phyloP scores from a whole-genome alignment of 2,329 filamentous ascomycete species.

The Hymenoscyphus infarciens region DNA sequence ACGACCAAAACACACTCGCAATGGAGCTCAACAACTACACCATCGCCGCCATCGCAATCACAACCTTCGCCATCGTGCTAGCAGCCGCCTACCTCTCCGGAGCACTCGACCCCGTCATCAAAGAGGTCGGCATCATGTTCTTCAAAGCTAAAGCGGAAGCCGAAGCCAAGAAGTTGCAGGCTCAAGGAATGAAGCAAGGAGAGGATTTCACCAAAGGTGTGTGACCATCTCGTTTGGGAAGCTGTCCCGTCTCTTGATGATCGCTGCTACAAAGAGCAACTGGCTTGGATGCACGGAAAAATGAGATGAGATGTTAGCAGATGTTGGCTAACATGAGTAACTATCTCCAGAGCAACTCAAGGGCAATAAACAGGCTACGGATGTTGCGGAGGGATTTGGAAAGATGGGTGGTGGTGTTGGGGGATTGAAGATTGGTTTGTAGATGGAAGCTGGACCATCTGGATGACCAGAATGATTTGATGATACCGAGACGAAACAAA shows the following conservation, averaged over 20 bases:
- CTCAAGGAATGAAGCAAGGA: constrained; percentile 39
- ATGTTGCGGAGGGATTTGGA: constrained; percentile 29
- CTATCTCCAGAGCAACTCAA: constrained; percentile 35
- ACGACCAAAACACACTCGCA: not conserved
- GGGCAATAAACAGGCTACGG: constrained; percentile 38
- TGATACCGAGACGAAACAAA: not conserved
- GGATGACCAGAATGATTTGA: too few species aligned
- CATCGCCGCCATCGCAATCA: constrained; percentile 13
- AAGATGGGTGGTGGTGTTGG: constrained; percentile 17
- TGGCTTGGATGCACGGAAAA: not conserved
- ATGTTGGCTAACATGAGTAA: not conserved
- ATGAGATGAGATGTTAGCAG: too few species aligned
- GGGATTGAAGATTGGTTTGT: constrained; percentile 20
- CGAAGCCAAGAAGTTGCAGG: constrained; percentile 40
- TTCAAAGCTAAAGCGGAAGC: constrained; percentile 42
- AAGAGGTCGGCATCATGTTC: constrained; percentile 37
- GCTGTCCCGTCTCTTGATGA: not conserved
- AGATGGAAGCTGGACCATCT: constrained; percentile 6
- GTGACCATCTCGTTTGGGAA: constrained; percentile 10
- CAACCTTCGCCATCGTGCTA: constrained; percentile 32
- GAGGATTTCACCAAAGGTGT: constrained; percentile 39
- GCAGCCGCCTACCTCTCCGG: constrained; percentile 39
- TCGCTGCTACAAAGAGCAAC: not conserved
- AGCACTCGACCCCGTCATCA: constrained; percentile 39
- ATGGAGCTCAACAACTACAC: not conserved